These are phyloP conservation scores for Mortierella sp. DNA, from an alignment of 371 early-diverging fungal genomes.

Conservation along the genomic window DNA sequence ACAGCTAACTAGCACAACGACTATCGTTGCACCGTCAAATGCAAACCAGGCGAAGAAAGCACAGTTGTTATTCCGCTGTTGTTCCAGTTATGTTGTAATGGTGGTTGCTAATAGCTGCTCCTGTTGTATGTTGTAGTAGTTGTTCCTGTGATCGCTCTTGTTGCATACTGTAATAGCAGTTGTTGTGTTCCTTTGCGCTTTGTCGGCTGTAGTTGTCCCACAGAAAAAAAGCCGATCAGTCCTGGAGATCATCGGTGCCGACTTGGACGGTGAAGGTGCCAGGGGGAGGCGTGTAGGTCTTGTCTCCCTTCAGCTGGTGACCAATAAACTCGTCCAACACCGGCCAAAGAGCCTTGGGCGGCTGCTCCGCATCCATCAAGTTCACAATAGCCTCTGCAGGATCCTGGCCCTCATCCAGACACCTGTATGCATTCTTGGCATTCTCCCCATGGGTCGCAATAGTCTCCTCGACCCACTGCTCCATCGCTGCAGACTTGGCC, in stretches of 20 bases:
- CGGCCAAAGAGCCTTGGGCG: constrained; percentile 14
- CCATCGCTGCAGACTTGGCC: constrained; percentile 10
- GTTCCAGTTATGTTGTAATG: neutral
- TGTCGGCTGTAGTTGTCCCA: too few species aligned
- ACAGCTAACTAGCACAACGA: neutral
- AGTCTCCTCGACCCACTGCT: neutral
- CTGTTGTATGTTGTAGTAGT: too few species aligned
- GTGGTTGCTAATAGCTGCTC: too few species aligned
- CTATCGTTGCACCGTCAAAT: too few species aligned
- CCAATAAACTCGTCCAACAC: constrained; percentile 20
- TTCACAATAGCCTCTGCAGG: neutral
- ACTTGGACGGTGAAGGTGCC: neutral
- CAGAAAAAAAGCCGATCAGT: neutral
- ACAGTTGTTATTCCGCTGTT: too few species aligned
- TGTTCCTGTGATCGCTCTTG: too few species aligned
- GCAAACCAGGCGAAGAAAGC: too few species aligned
- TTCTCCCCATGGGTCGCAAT: neutral
- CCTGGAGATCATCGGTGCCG: constrained; percentile 4
- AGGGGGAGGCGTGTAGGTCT: neutral
- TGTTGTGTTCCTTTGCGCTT: neutral
- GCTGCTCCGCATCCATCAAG: neutral
- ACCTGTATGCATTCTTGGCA: neutral
- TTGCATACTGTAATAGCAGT: neutral
- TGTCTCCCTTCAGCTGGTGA: constrained; percentile 2
- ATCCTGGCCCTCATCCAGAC: neutral